These are phyloP conservation scores for Syzygium aqueum DNA, from an alignment of 345 rosid species.

Conservation along the genomic window DNA sequence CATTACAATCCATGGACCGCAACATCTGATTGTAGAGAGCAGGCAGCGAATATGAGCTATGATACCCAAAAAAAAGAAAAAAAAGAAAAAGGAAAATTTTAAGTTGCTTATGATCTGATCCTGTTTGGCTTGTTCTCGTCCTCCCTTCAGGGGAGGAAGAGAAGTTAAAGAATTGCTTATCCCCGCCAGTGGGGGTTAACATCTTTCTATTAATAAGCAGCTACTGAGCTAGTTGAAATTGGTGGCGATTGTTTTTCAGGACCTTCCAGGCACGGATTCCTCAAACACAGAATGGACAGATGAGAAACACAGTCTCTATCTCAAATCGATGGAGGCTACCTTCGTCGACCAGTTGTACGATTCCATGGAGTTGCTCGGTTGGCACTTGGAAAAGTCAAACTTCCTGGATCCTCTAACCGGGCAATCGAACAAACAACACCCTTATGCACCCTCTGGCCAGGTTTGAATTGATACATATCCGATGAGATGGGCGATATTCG, in stretches of 20 bases:
- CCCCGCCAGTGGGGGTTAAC: neutral
- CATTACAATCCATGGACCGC: neutral
- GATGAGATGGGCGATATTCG: neutral
- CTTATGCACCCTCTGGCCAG: conserved; percentile 42
- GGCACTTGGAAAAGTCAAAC: conserved; percentile 18
- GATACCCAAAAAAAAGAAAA: neutral
- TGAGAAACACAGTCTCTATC: conserved; percentile 83
- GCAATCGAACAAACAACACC: conserved; percentile 3
- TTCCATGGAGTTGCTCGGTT: conserved; percentile 31
- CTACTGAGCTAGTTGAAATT: neutral
- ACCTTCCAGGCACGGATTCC: conserved; percentile 16
- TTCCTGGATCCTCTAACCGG: conserved; percentile 15
- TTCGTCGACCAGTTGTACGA: conserved; percentile 63
- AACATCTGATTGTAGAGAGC: neutral
- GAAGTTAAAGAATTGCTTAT: neutral
- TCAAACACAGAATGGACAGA: conserved; percentile 63
- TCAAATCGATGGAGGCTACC: conserved; percentile 89
- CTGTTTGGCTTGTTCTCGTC: neutral
- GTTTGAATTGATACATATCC: conserved; percentile 12
- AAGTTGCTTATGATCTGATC: neutral
- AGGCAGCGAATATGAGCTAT: neutral
- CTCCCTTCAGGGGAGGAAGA: neutral
- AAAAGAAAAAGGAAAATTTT: neutral
- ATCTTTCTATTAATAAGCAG: neutral
- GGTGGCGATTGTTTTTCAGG: conserved; percentile 17